Base-by-base conservation (phyloP, 202 grass and related monocot species). In the Panicum virgatum region DNA sequence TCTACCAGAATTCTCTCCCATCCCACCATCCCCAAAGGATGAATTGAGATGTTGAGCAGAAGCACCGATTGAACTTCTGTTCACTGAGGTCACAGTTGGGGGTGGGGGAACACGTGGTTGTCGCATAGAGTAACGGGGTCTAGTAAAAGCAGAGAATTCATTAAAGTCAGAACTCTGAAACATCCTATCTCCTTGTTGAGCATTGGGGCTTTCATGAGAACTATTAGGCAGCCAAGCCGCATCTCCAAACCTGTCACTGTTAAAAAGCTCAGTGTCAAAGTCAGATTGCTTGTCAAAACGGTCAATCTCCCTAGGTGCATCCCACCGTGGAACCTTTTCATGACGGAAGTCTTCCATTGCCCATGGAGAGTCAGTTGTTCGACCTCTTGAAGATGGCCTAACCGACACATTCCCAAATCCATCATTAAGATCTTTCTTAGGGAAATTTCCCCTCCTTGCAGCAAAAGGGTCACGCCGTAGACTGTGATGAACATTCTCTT, bases 41-140 rank as follows among this genome's bases (percentile, higher is more conserved):
- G 81, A 90, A 69, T 69, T 88, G 40, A 85, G 22, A 72, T 4
- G 85, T 82, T 89, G 89, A 69, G 75, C 51, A 52, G 71, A 80
- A 80, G 77, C 27, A 72, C 73, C 34, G 42, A 89, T 71, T 62
- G 79, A 52, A 82, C 80, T 92, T 90, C 84, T 86, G 62, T 88
- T 85, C 66, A 89, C 38, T 62, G 90, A 89, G 38, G 87, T 80
- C 39, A 93, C 73, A 61, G 68, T 74, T 77, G 89, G 92, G 43
- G 92, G 92, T 5, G 96, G 92, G 38, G 76, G 92, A 18, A 96
- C 92, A 83, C 42, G 80, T 69, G 92, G 92, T 50, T 98, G 96
- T 36, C 83, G 86, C 84, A 91, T 77, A 63, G 85, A 84, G 47
- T 93, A 94, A 51, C 85, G 64, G 51, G 85, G 79, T 80, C 86